A percentile compares a stretch with the other conserved stretches of the same genome.
Conservation (phyloP, 1,284 basidiomycete species). For the Sanghuangporus sanghuang region DNA sequence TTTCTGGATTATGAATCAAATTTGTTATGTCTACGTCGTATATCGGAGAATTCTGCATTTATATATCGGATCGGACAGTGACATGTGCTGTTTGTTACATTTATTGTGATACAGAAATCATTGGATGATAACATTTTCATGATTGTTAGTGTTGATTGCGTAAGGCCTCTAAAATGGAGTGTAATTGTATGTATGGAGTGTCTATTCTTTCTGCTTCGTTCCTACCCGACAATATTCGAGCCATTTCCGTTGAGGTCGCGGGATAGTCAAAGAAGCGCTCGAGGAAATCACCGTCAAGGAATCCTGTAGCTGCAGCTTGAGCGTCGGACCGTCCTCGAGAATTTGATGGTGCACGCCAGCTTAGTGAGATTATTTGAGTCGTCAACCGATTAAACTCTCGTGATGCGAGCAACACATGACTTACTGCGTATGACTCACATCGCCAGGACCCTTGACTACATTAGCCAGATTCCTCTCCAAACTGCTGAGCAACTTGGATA, state of each 20-base stretch:
- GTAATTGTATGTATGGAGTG: conserved; percentile 38
- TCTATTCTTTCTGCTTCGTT: conserved; percentile 50
- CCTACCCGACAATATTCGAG: conserved; percentile 47
- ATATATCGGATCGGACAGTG: background rate
- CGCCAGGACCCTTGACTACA: conserved; percentile 51
- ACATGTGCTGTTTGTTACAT: conserved; percentile 2
- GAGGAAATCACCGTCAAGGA: conserved; percentile 88
- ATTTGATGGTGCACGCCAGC: conserved; percentile 64
- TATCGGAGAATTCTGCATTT: background rate
- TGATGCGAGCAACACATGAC: conserved; percentile 21
- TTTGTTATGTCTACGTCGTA: background rate
- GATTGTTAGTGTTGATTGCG: conserved; percentile 57
- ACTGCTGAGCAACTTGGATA: conserved; percentile 62
- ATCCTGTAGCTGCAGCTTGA: conserved; percentile 58
- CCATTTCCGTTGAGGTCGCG: conserved; percentile 29
- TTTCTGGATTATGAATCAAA: background rate
- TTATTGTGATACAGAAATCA: background rate
- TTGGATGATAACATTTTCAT: background rate
- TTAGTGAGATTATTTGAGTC: conserved; percentile 29
- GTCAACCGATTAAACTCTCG: background rate
- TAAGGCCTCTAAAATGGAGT: conserved; percentile 50
- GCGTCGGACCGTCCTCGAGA: conserved; percentile 49
- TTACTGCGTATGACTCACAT: conserved; percentile 61
- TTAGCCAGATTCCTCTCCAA: conserved; percentile 76
- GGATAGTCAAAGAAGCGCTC: conserved; percentile 56